phyloP scores from a whole-genome alignment of 345 rosid genomes.

The Alliaria petiolata region DNA sequence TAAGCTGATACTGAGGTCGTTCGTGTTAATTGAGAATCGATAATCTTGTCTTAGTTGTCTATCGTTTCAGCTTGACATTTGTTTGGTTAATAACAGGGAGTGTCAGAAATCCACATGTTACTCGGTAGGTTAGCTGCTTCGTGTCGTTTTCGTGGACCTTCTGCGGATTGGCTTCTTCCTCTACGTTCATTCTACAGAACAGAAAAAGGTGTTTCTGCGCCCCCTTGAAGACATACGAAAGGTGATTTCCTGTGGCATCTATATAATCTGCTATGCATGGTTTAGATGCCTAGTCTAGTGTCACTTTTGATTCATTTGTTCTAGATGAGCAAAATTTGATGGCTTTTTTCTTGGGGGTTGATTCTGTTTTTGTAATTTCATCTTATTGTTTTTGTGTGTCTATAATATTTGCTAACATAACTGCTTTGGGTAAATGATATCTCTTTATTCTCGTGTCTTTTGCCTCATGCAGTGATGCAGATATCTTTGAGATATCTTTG shows the following conservation, averaged over 20 bases:
- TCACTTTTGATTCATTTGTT: neutral
- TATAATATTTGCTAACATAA: no score
- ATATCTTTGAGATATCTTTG: no score
- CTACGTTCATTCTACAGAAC: constrained; percentile 81
- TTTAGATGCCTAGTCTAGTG: neutral
- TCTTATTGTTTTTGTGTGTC: no score
- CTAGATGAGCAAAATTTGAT: neutral
- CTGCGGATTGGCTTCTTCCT: constrained; percentile 85
- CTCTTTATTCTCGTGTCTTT: no score
- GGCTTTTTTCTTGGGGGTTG: no score
- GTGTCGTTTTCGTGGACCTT: constrained; percentile 76
- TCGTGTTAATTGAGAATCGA: neutral
- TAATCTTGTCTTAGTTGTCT: constrained; percentile 1
- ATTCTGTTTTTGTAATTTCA: no score
- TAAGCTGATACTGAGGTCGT: constrained; percentile 35
- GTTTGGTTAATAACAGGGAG: constrained; percentile 51
- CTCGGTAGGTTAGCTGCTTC: constrained; percentile 75
- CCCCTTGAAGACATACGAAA: constrained; percentile 77
- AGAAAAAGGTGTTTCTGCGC: constrained; percentile 66
- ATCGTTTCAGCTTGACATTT: constrained; percentile 10
- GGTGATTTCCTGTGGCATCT: constrained; percentile 40
- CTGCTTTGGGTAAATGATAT: no score
- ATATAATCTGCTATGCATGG: neutral
- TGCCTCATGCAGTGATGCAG: no score
- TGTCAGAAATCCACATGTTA: constrained; percentile 65